Evolutionary conservation across 208 protist genomes (phyloP), one percentile per base, ranked within the genome.

Genomic region (Trichomonas vaginalis): DNA sequence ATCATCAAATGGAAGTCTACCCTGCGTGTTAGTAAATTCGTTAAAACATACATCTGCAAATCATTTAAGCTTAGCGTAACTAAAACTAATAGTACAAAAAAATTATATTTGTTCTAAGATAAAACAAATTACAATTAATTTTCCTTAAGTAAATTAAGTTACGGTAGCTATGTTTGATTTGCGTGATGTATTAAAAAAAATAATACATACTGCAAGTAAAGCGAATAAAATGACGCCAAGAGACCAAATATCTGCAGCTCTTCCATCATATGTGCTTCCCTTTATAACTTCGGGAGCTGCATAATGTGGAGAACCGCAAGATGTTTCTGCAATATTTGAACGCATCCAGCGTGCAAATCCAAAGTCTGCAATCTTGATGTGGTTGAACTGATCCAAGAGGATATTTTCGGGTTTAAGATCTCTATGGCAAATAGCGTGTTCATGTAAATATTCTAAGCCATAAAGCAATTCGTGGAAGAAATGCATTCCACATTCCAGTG

Each of bases 331-430:
- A 32, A 95, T 49, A 27, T 82, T 62, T 10, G 96, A 49, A 79
- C 62, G 79, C 45, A 92, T 92, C 47, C 49, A 80, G 46, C 51
- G 39, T 4, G 92, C 47, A 27, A 95, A 79, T 8, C 92, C 92
- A 47, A 95, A 95, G 61, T 95, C 92, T 14, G 49, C 49, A 37
- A 95, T 80, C 40, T 79, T 95, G 46, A 95, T 32, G 40, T 95
- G 37, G 46, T 95, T 39, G 35, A 47, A 23, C 23, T 95, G 47
- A 80, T 95, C 92, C 2, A 95, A 37, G 6, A 95, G 39, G 10
- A 95, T 80, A 27, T 96, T 96, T 49, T 96, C 96, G 10, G 96
- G 96, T 46, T 96, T 96, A 4, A 96, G 39, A 48, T 96, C 88
- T 15, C 95, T 27, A 49, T 96, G 96, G 46, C 45, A 86, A 86